Evolutionary conservation across 164 flowering plant species (phyloP), one percentile per base, ranked within the genome.

Genomic region (Vitis amurensis): DNA sequence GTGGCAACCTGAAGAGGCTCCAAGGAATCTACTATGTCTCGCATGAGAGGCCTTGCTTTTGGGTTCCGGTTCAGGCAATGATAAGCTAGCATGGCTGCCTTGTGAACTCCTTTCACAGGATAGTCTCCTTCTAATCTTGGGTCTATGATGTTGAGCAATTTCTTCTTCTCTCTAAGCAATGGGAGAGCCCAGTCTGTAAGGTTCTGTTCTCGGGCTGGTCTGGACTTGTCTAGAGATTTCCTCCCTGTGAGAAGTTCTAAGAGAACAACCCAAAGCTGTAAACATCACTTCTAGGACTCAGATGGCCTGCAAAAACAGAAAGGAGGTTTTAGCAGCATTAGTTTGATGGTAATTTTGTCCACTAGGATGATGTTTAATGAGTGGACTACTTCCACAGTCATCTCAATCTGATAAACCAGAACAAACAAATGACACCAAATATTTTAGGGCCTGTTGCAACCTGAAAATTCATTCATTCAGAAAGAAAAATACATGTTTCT

Each of bases 51-150:
- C 80, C 98, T 82, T 1, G 98, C 97, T 76, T 92, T 94, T 1
- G 97, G 97, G 68, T 92, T 88, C 49, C 85, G 82, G 80, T 86
- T 91, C 50, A 92, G 64, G 82, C 98, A 94, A 70, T 94, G 98
- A 61, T 86, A 94, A 23, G 97, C 94, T 3, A 94, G 87, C 97
- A 92, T 92, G 15, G 95, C 95, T 10, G 97, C 97, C 85, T 94
- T 94, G 19, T 92, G 92, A 61, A 86, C 83, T 11, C 89, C 92
- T 84, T 87, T 92, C 2, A 83, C 44, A 0, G 98, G 97, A 75
- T 86, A 94, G 53, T 87, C 93, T 27, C 92, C 98, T 59, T 73
- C 86, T 14, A 92, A 61, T 72, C 97, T 84, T 16, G 97, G 93
- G 74, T 92, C 97, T 0, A 92, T 69, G n/a, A 94, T 85, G 82